Percentiles rank a stretch among this genome's conserved stretches.
Conservation (phyloP, 768 basidiomycete genomes). For the Mycena vitilis region DNA sequence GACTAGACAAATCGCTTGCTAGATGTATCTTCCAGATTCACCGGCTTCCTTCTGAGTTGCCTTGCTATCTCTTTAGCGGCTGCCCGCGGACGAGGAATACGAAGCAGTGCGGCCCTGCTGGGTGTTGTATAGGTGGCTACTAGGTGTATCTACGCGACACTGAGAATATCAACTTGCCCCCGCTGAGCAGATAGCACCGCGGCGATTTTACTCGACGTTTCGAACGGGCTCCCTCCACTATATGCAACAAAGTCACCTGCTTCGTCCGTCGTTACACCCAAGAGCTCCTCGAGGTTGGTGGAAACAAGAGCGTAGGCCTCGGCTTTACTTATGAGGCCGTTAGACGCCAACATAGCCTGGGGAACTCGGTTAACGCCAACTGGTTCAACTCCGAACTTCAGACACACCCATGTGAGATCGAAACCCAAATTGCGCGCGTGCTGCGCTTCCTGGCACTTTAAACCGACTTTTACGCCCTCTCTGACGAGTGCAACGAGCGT, state of each 20-base stretch:
- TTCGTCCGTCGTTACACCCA: slow-evolving; percentile 46
- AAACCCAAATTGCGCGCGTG: slow-evolving; percentile 80
- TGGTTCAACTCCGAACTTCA: neutral
- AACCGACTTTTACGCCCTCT: slow-evolving; percentile 83
- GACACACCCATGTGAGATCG: slow-evolving; percentile 81
- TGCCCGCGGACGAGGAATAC: slow-evolving; percentile 76
- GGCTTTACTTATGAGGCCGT: slow-evolving; percentile 53
- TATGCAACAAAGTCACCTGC: slow-evolving; percentile 71
- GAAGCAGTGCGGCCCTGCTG: slow-evolving; percentile 71
- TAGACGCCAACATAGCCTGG: slow-evolving; percentile 61
- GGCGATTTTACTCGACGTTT: slow-evolving; percentile 63
- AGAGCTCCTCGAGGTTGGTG: slow-evolving; percentile 54
- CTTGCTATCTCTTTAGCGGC: slow-evolving; percentile 82
- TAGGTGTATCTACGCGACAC: slow-evolving; percentile 45
- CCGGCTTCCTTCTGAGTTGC: slow-evolving; percentile 86
- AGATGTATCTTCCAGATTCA: slow-evolving; percentile 62
- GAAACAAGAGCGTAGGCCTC: slow-evolving; percentile 59
- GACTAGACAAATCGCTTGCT: slow-evolving; percentile 12
- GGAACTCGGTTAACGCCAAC: neutral
- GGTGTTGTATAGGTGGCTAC: slow-evolving; percentile 63
- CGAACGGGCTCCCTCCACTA: slow-evolving; percentile 69
- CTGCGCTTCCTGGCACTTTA: slow-evolving; percentile 78
- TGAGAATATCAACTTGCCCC: slow-evolving; percentile 61
- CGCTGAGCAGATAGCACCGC: slow-evolving; percentile 67
- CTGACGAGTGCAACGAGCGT: slow-evolving; percentile 71